These are phyloP conservation scores for Tricharina praecox DNA, from an alignment of 495 filamentous ascomycete species.

Conservation along the genomic window DNA sequence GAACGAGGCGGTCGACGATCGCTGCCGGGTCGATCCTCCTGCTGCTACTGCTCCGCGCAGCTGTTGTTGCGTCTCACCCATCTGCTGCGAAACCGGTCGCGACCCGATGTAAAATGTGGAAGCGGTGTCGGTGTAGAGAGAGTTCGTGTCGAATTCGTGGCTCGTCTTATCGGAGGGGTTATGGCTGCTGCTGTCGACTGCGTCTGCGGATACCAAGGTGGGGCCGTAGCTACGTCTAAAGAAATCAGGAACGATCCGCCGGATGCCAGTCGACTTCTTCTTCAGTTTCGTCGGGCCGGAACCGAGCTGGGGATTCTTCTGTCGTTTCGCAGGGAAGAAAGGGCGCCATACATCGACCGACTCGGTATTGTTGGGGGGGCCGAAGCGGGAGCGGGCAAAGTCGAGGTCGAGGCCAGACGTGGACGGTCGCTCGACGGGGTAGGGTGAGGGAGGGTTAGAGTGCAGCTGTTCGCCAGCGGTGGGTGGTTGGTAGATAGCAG, in stretches of 20 bases:
- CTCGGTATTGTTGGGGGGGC: conserved; percentile 8
- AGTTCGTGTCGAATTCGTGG: conserved; percentile 15
- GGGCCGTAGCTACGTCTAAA: conserved; percentile 14
- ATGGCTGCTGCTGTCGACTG: conserved; percentile 19
- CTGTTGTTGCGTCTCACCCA: neutral
- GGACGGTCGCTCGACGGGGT: conserved; percentile 23
- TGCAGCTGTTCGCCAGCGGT: conserved; percentile 2
- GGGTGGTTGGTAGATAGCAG: conserved; percentile 19
- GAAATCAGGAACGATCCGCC: conserved; percentile 26
- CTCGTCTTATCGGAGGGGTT: conserved; percentile 8
- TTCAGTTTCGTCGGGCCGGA: conserved; percentile 18
- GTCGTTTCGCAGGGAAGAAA: conserved; percentile 25
- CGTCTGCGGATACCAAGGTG: conserved; percentile 23
- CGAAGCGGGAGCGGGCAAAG: conserved; percentile 7
- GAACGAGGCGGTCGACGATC: conserved; percentile 6
- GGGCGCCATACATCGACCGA: conserved; percentile 25
- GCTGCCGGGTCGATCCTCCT: conserved; percentile 4
- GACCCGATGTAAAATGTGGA: conserved; percentile 20
- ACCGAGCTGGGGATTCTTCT: conserved; percentile 13
- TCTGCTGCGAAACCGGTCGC: conserved; percentile 15
- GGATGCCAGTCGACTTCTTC: conserved; percentile 20
- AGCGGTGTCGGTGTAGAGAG: conserved; percentile 18
- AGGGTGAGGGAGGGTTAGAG: conserved; percentile 19
- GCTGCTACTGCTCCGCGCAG: too few species aligned
- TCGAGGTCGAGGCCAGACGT: conserved; percentile 19